A percentile compares a stretch with the other conserved stretches of the same genome.
phyloP scores from a whole-genome alignment of 2,329 filamentous ascomycete genomes.

The Tolypocladium paradoxum region DNA sequence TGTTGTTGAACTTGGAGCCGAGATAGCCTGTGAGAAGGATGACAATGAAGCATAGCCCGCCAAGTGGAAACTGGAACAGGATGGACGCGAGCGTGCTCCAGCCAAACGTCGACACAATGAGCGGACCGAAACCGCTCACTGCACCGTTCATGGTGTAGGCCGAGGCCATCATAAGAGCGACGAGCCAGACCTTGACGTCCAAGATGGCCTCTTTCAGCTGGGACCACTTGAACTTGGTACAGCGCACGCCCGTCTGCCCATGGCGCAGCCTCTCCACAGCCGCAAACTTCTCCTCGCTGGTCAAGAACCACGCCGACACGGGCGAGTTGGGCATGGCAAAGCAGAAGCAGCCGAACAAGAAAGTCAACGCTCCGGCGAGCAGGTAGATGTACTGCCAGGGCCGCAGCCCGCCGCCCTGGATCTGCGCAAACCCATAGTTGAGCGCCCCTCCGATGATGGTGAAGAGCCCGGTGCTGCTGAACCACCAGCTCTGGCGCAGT shows the following conservation, averaged over 20 bases:
- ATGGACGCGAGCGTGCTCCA: constrained; percentile 54
- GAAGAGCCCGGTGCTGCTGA: constrained; percentile 46
- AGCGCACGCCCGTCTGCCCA: constrained; percentile 53
- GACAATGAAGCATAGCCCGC: constrained; percentile 53
- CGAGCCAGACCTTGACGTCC: constrained; percentile 53
- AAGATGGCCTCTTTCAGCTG: constrained; percentile 48
- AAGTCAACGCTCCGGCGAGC: constrained; percentile 50
- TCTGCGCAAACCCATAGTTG: constrained; percentile 59
- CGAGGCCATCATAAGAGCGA: constrained; percentile 58
- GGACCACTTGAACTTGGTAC: constrained; percentile 45
- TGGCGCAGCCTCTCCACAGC: constrained; percentile 52
- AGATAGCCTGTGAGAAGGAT: constrained; percentile 59
- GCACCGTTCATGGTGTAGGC: constrained; percentile 65
- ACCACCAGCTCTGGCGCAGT: constrained; percentile 57
- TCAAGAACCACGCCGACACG: constrained; percentile 58
- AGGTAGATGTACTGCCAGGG: constrained; percentile 65
- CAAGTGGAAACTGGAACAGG: constrained; percentile 65
- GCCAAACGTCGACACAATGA: constrained; percentile 64
- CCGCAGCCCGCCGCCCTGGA: constrained; percentile 39
- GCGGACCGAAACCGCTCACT: constrained; percentile 57
- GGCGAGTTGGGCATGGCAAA: constrained; percentile 57
- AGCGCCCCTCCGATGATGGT: constrained; percentile 53
- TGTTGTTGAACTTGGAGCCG: constrained; percentile 47
- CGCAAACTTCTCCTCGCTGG: constrained; percentile 48
- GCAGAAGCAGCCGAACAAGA: constrained; percentile 54